A percentile compares a stretch with the other conserved stretches of the same genome.
These are phyloP conservation scores for Ogataea parapolymorpha DNA, from an alignment of 805 yeast genomes.

Conservation along the genomic window DNA sequence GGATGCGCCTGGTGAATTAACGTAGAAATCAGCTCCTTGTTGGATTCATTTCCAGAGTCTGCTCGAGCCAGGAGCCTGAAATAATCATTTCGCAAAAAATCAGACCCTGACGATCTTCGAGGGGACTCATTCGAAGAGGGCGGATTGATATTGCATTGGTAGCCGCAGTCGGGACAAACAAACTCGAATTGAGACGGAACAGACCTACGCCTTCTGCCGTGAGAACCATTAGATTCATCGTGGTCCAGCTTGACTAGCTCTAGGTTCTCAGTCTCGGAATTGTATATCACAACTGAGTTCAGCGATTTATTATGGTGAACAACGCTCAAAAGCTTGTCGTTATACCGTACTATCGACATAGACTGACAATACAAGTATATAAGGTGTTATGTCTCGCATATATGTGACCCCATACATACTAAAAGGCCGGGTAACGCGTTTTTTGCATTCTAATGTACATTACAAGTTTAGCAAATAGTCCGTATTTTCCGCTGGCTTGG, in stretches of 20 bases:
- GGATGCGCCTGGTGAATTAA: constrained; percentile 14
- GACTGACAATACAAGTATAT: neutral
- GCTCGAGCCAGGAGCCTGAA: constrained; percentile 26
- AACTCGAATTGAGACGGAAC: constrained; percentile 16
- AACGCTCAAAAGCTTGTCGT: constrained; percentile 15
- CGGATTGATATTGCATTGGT: constrained; percentile 15
- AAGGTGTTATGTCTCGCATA: neutral
- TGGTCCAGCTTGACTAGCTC: constrained; percentile 24
- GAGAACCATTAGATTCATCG: neutral
- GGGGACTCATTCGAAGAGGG: constrained; percentile 1
- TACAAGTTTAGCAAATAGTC: constrained; percentile 14
- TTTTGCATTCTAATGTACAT: neutral
- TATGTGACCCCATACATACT: neutral
- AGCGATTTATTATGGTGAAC: constrained; percentile 22
- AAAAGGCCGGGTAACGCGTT: constrained; percentile 4
- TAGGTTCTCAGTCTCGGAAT: constrained; percentile 26
- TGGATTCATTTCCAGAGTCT: constrained; percentile 19
- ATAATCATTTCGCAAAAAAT: constrained; percentile 27
- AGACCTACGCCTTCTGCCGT: constrained; percentile 10
- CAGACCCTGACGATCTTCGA: constrained; percentile 7
- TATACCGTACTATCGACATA: constrained; percentile 21
- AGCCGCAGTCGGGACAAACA: constrained; percentile 30
- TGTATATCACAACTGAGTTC: constrained; percentile 30
- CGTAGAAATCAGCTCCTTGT: constrained; percentile 19
- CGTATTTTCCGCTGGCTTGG: constrained; percentile 12